Base-by-base conservation (phyloP, 495 filamentous ascomycete genomes). In the Tuber borchii region DNA sequence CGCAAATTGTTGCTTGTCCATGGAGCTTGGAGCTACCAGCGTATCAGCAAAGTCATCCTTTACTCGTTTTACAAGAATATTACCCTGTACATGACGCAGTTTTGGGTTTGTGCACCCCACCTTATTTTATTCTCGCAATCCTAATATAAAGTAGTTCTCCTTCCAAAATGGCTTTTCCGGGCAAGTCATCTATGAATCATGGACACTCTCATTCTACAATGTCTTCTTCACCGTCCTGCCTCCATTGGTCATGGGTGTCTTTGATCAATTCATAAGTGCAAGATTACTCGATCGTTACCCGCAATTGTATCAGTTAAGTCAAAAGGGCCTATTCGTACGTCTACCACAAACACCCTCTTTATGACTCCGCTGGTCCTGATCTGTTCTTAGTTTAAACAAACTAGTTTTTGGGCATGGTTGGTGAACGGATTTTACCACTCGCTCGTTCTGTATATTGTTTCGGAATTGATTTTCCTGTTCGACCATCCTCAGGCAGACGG, bases 31-130 rank as follows among this genome's bases (percentile, higher is more conserved):
- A 95, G 91, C 82, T 99, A 99, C 82, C 94, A 97, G 79, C 93
- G 96, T 56, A 93, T 99, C 81, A 93, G 91, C 87, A 97, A 95
- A 83, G 92, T 95, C 45, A 98, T 99, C 79, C 84, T 99, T 68
- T 99, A 97, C 84, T 98, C 95, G 1, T 99, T 97, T 83, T 99
- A 99, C 87, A 99, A 99, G 87, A 99, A 99, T 85, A 97, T 98
- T 79, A 91, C 94, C 4, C 86, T 99, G 68, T 98, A 97, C 85
- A 95, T 98, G 90, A 99, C 96, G 80, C 96, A 99, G 84, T 99
- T 99, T 84, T 99, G 96, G 95, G 90, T 92, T 86, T 85, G 90
- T 61, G 14, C n/a, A 70, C 46, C 37, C 37, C 51, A 16, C 2
- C n/a, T 39, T 19, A 0, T n/a, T 65, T 42, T 43, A 17, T 74